A percentile compares a stretch with the other conserved stretches of the same genome.
Evolutionary conservation across 177 flowering plant species (phyloP).

Genomic region (Vitis hybrid): DNA sequence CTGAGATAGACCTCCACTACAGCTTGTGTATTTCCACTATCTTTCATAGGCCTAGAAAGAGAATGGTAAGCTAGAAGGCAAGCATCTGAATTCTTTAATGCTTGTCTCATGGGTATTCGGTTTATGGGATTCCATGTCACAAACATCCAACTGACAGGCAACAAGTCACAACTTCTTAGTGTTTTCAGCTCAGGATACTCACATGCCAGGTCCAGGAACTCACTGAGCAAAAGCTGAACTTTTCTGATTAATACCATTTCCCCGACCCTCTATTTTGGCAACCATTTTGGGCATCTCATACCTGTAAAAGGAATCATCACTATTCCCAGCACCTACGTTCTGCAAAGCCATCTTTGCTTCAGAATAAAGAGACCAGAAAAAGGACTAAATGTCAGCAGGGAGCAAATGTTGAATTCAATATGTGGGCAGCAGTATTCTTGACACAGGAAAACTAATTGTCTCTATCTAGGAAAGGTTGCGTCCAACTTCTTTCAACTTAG

Average conservation of each 20-base stretch:
- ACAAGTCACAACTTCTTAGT: slow-evolving; percentile 42
- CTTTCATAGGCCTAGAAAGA: slow-evolving; percentile 38
- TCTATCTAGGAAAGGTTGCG: slow-evolving; percentile 11
- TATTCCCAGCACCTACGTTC: slow-evolving; percentile 15
- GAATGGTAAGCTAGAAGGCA: slow-evolving; percentile 50
- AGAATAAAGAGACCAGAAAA: background rate
- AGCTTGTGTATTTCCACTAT: slow-evolving; percentile 18
- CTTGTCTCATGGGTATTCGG: slow-evolving; percentile 44
- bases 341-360: slow-evolving; percentile 9
- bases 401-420: background rate
- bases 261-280: slow-evolving; percentile 17
- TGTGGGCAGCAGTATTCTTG: background rate
- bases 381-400: slow-evolving; percentile 1
- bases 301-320: slow-evolving; percentile 21
- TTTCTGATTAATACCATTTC: slow-evolving; percentile 10
- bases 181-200: slow-evolving; percentile 33
- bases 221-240: no score
- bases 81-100: slow-evolving; percentile 42
- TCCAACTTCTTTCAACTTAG: background rate
- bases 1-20: slow-evolving; percentile 19
- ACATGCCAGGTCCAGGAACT: slow-evolving; percentile 26
- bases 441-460: slow-evolving; percentile 4
- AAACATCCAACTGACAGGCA: slow-evolving; percentile 54
- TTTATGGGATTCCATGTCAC: slow-evolving; percentile 63
- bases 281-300: slow-evolving; percentile 19